phyloP scores from a whole-genome alignment of 129 eudicot genomes.

The Solidago caesia region DNA sequence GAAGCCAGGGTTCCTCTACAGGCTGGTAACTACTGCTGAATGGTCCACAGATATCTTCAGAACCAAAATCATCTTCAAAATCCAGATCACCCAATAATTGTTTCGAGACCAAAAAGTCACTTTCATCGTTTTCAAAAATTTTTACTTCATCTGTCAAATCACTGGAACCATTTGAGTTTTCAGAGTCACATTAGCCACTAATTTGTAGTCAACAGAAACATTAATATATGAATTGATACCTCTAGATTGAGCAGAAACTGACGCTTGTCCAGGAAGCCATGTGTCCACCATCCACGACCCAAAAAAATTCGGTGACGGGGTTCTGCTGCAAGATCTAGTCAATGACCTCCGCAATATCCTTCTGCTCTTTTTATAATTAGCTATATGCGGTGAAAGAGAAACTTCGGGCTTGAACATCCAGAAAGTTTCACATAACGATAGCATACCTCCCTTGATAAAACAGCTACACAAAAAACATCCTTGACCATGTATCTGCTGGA shows the following conservation, averaged over 20 bases:
- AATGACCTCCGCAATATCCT: slow-evolving; percentile 38
- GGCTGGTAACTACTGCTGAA: slow-evolving; percentile 42
- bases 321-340: slow-evolving; percentile 42
- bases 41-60: slow-evolving; percentile 27
- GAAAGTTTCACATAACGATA: slow-evolving; percentile 46
- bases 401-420: slow-evolving; percentile 42
- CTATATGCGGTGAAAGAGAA: slow-evolving; percentile 36
- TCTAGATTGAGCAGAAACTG: slow-evolving; percentile 46
- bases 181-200: slow-evolving; percentile 50
- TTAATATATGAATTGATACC: slow-evolving; percentile 47
- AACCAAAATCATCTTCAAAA: slow-evolving; percentile 24
- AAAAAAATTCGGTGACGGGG: slow-evolving; percentile 30
- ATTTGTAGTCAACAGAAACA: neutral
- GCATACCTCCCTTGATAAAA: slow-evolving; percentile 44
- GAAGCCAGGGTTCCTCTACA: slow-evolving; percentile 92
- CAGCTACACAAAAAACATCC: slow-evolving; percentile 33
- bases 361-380: slow-evolving; percentile 37
- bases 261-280: slow-evolving; percentile 36
- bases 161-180: slow-evolving; percentile 96
- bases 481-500: slow-evolving; percentile 44
- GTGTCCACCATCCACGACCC: slow-evolving; percentile 54
- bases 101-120: slow-evolving; percentile 45
- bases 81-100: slow-evolving; percentile 39
- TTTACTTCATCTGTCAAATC: slow-evolving; percentile 75
- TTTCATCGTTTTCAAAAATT: slow-evolving; percentile 32